Percentiles rank a stretch among this genome's conserved stretches.
These are phyloP conservation scores for Trichosporon faecale DNA, from an alignment of 1,284 basidiomycete species.

Conservation along the genomic window DNA sequence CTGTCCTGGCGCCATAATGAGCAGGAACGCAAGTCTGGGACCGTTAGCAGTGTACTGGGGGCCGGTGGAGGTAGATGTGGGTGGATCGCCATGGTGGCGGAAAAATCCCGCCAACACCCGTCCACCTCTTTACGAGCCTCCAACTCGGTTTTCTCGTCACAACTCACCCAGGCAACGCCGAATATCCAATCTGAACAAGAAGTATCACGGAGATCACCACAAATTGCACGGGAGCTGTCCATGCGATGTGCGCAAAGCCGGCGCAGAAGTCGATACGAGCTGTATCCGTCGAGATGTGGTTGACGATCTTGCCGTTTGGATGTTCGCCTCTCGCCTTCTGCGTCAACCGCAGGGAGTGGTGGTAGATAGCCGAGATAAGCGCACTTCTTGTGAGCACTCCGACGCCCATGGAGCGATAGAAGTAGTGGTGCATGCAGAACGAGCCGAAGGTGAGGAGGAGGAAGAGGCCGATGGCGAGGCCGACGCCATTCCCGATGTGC, in stretches of 20 bases:
- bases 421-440: constrained; percentile 71
- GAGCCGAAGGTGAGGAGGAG: constrained; percentile 67
- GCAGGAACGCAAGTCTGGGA: constrained; percentile 60
- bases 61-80: neutral
- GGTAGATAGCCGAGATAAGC: constrained; percentile 84
- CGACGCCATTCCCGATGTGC: constrained; percentile 67
- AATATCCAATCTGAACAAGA: constrained; percentile 55
- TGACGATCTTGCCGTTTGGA: constrained; percentile 75
- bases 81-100: neutral
- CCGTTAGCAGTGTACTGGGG: constrained; percentile 11
- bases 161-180: constrained; percentile 52
- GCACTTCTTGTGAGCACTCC: constrained; percentile 82
- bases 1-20: constrained; percentile 65
- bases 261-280: constrained; percentile 80
- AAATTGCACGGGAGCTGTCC: constrained; percentile 63
- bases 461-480: constrained; percentile 69
- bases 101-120: neutral
- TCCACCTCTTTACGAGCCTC: constrained; percentile 18
- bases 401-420: constrained; percentile 58
- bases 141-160: neutral
- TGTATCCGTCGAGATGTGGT: constrained; percentile 85
- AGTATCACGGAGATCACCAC: constrained; percentile 54
- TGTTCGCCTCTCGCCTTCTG: constrained; percentile 77
- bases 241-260: constrained; percentile 67
- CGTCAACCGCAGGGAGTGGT: constrained; percentile 71